Conservation (phyloP, 2,329 filamentous ascomycete species). For the Talaromyces marneffei region DNA sequence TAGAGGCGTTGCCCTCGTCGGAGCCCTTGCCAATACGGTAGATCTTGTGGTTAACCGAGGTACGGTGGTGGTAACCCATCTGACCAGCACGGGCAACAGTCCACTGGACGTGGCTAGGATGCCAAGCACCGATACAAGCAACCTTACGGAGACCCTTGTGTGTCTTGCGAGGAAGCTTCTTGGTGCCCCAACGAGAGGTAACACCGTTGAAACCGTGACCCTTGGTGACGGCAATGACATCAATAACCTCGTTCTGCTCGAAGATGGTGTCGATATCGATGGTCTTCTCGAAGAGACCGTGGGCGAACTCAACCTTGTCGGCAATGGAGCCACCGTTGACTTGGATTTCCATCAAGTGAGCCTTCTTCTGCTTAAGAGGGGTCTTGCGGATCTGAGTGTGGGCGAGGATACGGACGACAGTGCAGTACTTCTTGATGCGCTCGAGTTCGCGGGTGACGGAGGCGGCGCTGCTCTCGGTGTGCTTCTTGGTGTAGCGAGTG, state of each 20-base stretch:
- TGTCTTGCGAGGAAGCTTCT: conserved; percentile 99
- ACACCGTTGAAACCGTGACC: conserved; percentile 98
- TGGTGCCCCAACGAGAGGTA: conserved; percentile 97
- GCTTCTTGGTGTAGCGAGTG: conserved; percentile 99
- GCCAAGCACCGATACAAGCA: conserved; percentile 99
- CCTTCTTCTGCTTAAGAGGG: conserved; percentile 99
- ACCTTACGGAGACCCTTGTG: conserved; percentile 99
- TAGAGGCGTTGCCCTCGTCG: conserved; percentile 87
- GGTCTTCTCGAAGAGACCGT: conserved; percentile 98
- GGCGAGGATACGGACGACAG: conserved; percentile 95
- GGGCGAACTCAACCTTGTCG: conserved; percentile 95
- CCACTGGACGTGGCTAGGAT: conserved; percentile 99
- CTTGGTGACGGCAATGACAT: conserved; percentile 99
- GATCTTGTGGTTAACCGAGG: conserved; percentile 99
- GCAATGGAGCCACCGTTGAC: conserved; percentile 94
- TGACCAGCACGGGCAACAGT: conserved; percentile 99
- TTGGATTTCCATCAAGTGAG: conserved; percentile 99
- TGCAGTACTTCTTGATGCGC: conserved; percentile 99
- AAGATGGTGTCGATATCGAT: conserved; percentile 90
- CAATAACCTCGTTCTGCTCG: conserved; percentile 99
- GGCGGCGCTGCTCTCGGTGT: conserved; percentile 85
- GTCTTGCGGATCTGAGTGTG: conserved; percentile 99
- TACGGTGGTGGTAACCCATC: conserved; percentile 99
- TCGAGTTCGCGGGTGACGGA: conserved; percentile 96
- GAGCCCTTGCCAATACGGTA: conserved; percentile 95